These are phyloP conservation scores for Silene latifolia DNA, from an alignment of 148 eudicot genomes.

Conservation along the genomic window DNA sequence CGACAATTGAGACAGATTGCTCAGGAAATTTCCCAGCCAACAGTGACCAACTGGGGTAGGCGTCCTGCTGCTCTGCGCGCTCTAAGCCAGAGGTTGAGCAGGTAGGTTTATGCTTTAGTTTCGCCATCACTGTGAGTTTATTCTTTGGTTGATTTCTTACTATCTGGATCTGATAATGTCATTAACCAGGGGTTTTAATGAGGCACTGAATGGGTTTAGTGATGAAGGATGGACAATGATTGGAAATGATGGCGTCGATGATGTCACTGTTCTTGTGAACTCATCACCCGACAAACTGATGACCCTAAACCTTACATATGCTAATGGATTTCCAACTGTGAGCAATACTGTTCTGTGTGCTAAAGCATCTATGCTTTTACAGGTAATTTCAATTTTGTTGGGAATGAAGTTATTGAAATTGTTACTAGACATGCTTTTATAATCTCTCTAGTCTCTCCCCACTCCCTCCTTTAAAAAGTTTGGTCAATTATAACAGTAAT, in stretches of 20 bases:
- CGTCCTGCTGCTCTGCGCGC: slow-evolving; percentile 76
- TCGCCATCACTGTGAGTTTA: background rate
- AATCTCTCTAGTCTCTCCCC: background rate
- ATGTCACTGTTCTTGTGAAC: slow-evolving; percentile 74
- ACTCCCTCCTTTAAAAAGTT: background rate
- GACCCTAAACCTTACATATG: slow-evolving; percentile 62
- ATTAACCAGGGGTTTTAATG: slow-evolving; percentile 65
- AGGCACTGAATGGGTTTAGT: slow-evolving; percentile 75
- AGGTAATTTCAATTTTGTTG: slow-evolving; percentile 39
- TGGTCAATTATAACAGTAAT: background rate
- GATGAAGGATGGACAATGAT: slow-evolving; percentile 85
- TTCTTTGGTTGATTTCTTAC: background rate
- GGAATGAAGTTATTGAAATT: background rate
- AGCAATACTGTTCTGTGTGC: slow-evolving; percentile 71
- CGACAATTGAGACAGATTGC: slow-evolving; percentile 81
- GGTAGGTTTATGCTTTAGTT: slow-evolving; percentile 33
- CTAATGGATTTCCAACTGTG: slow-evolving; percentile 68
- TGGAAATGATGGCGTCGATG: slow-evolving; percentile 77
- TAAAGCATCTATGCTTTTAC: slow-evolving; percentile 83
- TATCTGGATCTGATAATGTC: slow-evolving; percentile 7
- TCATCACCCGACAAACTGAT: slow-evolving; percentile 72
- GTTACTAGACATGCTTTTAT: background rate
- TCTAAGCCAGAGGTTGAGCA: slow-evolving; percentile 73
- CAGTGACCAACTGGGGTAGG: slow-evolving; percentile 58
- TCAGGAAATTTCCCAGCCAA: slow-evolving; percentile 70